These are phyloP conservation scores for Rutstroemia sp. DNA, from an alignment of 2,329 filamentous ascomycete species.

Conservation along the genomic window DNA sequence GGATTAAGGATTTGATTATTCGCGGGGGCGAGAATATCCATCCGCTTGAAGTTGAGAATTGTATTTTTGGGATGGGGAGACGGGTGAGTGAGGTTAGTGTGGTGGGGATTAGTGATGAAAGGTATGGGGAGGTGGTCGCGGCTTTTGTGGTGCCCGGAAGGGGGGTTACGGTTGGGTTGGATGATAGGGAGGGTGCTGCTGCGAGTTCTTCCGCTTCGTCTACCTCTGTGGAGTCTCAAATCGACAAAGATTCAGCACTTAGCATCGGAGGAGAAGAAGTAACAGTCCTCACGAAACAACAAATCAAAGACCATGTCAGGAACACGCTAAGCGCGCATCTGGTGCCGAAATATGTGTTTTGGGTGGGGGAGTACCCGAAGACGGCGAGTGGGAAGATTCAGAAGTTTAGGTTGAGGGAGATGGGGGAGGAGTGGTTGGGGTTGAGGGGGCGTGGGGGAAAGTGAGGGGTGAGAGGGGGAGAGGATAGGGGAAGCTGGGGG, in stretches of 20 bases:
- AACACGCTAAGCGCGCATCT: conserved; percentile 64
- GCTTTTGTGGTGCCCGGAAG: conserved; percentile 65
- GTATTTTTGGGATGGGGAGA: conserved; percentile 62
- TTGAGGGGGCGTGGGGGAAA: background rate
- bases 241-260: too few relatives aligned
- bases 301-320: conserved; percentile 66
- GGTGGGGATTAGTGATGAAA: conserved; percentile 73
- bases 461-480: background rate
- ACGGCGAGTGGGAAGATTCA: conserved; percentile 96
- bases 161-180: conserved; percentile 11
- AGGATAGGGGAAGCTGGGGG: background rate
- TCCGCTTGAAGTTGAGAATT: conserved; percentile 87
- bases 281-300: conserved; percentile 50
- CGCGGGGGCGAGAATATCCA: conserved; percentile 94
- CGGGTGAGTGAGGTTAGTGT: conserved; percentile 70
- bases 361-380: conserved; percentile 78
- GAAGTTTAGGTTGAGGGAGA: conserved; percentile 79
- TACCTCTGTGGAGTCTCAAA: too few relatives aligned
- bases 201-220: too few relatives aligned
- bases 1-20: conserved; percentile 95
- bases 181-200: conserved; percentile 20
- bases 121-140: conserved; percentile 79
- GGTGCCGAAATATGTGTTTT: conserved; percentile 87
- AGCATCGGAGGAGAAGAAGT: too few relatives aligned
- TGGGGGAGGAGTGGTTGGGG: background rate